Evolutionary conservation across 2,329 filamentous ascomycete genomes (phyloP).

Genomic region (Ophiostoma ulmi): DNA sequence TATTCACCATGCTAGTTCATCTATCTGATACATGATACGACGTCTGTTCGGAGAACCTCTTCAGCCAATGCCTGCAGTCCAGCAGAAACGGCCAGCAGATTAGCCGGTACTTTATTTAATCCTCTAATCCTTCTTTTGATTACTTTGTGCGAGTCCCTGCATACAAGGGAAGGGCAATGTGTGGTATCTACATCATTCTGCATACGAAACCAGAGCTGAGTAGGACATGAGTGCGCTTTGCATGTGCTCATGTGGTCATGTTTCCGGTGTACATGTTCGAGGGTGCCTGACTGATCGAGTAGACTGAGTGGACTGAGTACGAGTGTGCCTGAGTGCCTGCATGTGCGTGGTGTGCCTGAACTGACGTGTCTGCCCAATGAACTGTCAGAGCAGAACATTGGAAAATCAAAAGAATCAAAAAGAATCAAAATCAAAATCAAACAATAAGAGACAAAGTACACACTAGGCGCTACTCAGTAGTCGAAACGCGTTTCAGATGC

Average conservation of each 20-base stretch:
- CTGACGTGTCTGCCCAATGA: background rate
- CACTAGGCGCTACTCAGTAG: conserved; percentile 1
- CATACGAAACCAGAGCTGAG: background rate
- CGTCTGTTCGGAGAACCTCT: background rate
- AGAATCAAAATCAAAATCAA: background rate
- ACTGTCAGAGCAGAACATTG: background rate
- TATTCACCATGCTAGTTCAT: background rate
- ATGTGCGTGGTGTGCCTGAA: background rate
- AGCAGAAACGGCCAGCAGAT: background rate
- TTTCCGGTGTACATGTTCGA: background rate
- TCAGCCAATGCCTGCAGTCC: background rate
- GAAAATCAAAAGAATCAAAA: background rate
- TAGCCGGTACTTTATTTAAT: background rate
- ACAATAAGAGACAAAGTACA: background rate
- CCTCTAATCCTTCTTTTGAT: background rate
- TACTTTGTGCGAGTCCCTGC: background rate
- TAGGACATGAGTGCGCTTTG: background rate
- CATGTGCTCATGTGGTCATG: background rate
- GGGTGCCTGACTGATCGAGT: background rate
- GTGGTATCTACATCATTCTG: background rate
- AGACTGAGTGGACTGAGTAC: too few species aligned
- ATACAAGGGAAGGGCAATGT: background rate
- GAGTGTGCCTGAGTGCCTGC: conserved; percentile 2
- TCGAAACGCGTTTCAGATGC: conserved; percentile 15
- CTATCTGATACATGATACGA: background rate